phyloP scores from a whole-genome alignment of 1,284 basidiomycete genomes.

The Cutaneotrichosporon mucoides region DNA sequence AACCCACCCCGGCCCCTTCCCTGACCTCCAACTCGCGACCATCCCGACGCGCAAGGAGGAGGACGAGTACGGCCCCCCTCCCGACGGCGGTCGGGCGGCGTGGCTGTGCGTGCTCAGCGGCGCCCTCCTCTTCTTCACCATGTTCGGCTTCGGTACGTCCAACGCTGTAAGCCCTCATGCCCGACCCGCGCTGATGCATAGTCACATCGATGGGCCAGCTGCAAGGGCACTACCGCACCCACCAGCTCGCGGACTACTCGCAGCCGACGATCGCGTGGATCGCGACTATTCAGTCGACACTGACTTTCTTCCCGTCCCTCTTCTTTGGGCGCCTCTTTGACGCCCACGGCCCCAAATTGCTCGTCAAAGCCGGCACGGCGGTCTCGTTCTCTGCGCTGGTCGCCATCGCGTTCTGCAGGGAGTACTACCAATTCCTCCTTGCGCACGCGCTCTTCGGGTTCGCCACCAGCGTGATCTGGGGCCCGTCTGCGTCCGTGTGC shows the following conservation, averaged over 20 bases:
- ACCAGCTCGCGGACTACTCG: conserved; percentile 21
- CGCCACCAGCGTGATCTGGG: conserved; percentile 35
- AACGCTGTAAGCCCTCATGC: conserved; percentile 16
- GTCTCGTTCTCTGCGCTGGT: conserved; percentile 19
- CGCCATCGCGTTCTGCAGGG: conserved; percentile 27
- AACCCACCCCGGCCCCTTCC: conserved; percentile 1
- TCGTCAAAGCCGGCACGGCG: conserved; percentile 20
- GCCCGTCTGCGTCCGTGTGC: conserved; percentile 38
- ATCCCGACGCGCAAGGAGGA: not conserved
- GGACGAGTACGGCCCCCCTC: conserved; percentile 16
- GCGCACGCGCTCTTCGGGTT: conserved; percentile 41
- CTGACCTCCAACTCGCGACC: conserved; percentile 3
- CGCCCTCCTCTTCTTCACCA: conserved; percentile 27
- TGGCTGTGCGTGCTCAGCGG: conserved; percentile 28
- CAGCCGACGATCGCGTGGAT: conserved; percentile 18
- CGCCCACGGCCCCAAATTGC: conserved; percentile 19
- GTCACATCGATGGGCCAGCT: conserved; percentile 29
- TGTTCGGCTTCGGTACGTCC: conserved; percentile 28
- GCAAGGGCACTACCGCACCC: conserved; percentile 19
- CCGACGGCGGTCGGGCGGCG: conserved; percentile 28
- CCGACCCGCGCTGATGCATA: not conserved
- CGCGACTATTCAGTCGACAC: conserved; percentile 22
- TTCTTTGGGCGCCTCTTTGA: conserved; percentile 26
- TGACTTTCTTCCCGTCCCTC: conserved; percentile 25
- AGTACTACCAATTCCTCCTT: conserved; percentile 44